Evolutionary conservation across 1,139 yeast genomes (phyloP).

Genomic region (Diutina scorzettiae): DNA sequence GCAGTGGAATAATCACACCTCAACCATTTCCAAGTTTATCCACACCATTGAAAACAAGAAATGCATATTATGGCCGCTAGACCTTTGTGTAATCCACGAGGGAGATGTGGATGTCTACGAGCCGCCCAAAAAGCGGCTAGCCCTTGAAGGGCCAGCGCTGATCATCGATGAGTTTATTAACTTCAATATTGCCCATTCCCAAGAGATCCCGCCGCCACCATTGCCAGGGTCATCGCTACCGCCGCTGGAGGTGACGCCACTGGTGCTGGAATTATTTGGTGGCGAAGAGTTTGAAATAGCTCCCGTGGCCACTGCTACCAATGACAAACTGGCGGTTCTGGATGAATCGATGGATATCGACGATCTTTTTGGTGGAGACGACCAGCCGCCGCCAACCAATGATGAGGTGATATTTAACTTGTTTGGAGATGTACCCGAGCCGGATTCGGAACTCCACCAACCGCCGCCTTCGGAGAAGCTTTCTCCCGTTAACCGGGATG

Average conservation of each 20-base stretch:
- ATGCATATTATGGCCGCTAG: constrained; percentile 61
- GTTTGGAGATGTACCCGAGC: too few species aligned
- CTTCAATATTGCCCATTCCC: neutral
- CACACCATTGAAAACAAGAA: constrained; percentile 43
- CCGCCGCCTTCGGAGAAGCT: neutral
- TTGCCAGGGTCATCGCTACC: neutral
- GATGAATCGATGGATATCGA: constrained; percentile 4
- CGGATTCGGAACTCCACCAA: neutral
- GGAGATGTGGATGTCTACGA: constrained; percentile 15
- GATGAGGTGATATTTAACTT: neutral
- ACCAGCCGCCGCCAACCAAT: neutral
- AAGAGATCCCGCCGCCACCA: neutral
- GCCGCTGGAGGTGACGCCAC: constrained; percentile 1
- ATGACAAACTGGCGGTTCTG: neutral
- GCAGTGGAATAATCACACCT: constrained; percentile 58
- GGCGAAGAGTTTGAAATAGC: neutral
- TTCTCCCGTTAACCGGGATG: neutral
- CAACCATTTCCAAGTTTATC: constrained; percentile 44
- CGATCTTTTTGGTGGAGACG: constrained; percentile 3
- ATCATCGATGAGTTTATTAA: constrained; percentile 3
- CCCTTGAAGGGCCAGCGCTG: neutral
- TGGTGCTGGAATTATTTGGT: neutral
- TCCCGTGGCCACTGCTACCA: neutral
- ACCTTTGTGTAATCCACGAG: constrained; percentile 47
- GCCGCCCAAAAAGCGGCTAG: neutral